Conservation (phyloP, 108 stramenopile species). For the Cyclostephanos tholiformis region DNA sequence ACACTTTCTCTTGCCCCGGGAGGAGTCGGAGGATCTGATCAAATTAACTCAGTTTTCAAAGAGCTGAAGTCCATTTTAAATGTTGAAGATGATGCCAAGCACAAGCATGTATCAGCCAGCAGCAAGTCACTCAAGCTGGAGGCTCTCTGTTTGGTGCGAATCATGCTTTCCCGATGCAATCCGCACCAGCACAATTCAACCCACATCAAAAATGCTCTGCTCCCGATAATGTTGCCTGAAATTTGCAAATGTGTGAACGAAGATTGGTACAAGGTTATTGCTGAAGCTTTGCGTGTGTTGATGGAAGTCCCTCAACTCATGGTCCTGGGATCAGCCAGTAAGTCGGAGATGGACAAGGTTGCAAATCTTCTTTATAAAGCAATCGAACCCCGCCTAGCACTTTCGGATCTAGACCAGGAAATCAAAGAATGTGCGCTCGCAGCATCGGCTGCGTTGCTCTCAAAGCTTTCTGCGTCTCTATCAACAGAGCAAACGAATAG, state of each 20-base stretch:
- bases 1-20: constrained; percentile 75
- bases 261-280: constrained; percentile 98
- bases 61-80: constrained; percentile 69
- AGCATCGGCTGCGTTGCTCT: constrained; percentile 68
- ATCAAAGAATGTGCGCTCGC: constrained; percentile 93
- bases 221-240: constrained; percentile 64
- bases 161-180: constrained; percentile 64
- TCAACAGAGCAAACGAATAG: constrained; percentile 56
- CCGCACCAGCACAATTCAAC: constrained; percentile 60
- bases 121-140: constrained; percentile 94
- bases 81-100: constrained; percentile 36
- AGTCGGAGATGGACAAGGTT: constrained; percentile 53
- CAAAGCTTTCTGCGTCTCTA: constrained; percentile 58
- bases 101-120: constrained; percentile 49
- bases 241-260: constrained; percentile 77
- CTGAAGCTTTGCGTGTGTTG: constrained; percentile 89
- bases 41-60: constrained; percentile 70
- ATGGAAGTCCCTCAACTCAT: constrained; percentile 72
- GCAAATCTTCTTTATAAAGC: constrained; percentile 79
- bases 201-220: constrained; percentile 56
- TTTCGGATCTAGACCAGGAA: constrained; percentile 96
- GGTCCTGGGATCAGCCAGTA: constrained; percentile 47
- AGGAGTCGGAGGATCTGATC: constrained; percentile 73
- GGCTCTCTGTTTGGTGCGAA: constrained; percentile 79
- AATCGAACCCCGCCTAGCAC: constrained; percentile 89